Evolutionary conservation across 2,329 filamentous ascomycete genomes (phyloP).

Genomic region (Westerdykella sp.): DNA sequence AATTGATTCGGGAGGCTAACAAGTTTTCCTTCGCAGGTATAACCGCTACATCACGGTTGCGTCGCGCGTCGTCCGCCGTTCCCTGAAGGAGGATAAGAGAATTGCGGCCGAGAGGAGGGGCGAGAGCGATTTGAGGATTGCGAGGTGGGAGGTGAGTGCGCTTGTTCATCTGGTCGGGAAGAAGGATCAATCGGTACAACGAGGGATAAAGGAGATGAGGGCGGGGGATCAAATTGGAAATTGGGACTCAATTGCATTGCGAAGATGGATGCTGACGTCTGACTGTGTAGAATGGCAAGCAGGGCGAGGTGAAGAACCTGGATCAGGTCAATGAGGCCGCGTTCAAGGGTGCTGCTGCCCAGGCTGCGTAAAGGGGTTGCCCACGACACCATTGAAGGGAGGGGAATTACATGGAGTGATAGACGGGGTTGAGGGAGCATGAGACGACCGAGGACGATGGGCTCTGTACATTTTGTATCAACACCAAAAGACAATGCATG

Average conservation of each 20-base stretch:
- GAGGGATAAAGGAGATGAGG: not conserved
- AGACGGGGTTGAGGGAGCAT: constrained; percentile 4
- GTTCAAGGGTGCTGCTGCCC: constrained; percentile 38
- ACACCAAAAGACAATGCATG: constrained; percentile 28
- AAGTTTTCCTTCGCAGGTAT: constrained; percentile 61
- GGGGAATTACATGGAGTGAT: constrained; percentile 4
- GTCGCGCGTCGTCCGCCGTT: constrained; percentile 89
- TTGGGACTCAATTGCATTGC: constrained; percentile 16
- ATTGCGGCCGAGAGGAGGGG: constrained; percentile 82
- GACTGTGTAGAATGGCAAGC: constrained; percentile 79
- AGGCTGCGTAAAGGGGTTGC: constrained; percentile 25
- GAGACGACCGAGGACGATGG: constrained; percentile 11
- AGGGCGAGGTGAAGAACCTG: constrained; percentile 75
- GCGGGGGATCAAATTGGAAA: not conserved
- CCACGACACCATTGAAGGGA: constrained; percentile 17
- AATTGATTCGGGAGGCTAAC: constrained; percentile 15
- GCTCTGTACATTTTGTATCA: constrained; percentile 35
- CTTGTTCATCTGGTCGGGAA: too few species aligned
- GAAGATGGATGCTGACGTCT: constrained; percentile 2
- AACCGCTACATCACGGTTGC: constrained; percentile 98
- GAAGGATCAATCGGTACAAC: not conserved
- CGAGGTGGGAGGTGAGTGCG: constrained; percentile 93
- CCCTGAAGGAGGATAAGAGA: constrained; percentile 92
- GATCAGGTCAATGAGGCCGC: constrained; percentile 49
- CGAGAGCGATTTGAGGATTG: constrained; percentile 80